These are phyloP conservation scores for Pilobolus umbonatus DNA, from an alignment of 192 early-diverging fungal genomes.

Conservation along the genomic window DNA sequence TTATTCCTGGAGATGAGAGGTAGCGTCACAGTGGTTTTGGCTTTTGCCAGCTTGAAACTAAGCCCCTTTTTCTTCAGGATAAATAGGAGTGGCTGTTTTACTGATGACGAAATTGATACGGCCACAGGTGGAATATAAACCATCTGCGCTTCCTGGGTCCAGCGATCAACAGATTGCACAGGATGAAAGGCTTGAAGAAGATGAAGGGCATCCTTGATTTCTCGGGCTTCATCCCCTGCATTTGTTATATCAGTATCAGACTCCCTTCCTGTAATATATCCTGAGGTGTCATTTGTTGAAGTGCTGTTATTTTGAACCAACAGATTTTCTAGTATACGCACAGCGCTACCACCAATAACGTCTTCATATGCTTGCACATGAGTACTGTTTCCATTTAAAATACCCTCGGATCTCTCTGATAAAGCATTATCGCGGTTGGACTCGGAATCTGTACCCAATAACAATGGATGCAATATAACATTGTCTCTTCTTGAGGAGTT, in stretches of 20 bases:
- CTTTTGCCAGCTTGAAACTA: no score
- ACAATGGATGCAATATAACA: constrained; percentile 57
- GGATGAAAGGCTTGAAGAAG: constrained; percentile 66
- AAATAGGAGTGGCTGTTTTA: no score
- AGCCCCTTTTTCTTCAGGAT: no score
- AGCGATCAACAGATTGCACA: constrained; percentile 67
- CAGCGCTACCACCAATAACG: constrained; percentile 51
- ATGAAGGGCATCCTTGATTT: constrained; percentile 29
- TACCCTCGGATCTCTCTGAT: constrained; percentile 20
- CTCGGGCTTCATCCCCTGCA: constrained; percentile 46
- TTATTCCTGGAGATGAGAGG: constrained; percentile 56
- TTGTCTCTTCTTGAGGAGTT: constrained; percentile 35
- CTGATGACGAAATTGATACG: no score
- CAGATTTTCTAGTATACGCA: constrained; percentile 46
- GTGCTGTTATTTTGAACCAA: constrained; percentile 30
- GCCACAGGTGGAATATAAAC: constrained; percentile 58
- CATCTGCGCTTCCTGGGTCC: constrained; percentile 84
- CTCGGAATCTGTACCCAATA: constrained; percentile 27
- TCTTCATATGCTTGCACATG: constrained; percentile 61
- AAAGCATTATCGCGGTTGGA: background rate
- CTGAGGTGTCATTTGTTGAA: constrained; percentile 53
- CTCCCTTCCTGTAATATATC: constrained; percentile 83
- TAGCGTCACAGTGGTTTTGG: constrained; percentile 32
- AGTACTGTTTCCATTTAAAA: constrained; percentile 37
- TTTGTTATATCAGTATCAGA: constrained; percentile 67